phyloP scores from a whole-genome alignment of 306 rosid genomes.

The Acacia melanoxylon region DNA sequence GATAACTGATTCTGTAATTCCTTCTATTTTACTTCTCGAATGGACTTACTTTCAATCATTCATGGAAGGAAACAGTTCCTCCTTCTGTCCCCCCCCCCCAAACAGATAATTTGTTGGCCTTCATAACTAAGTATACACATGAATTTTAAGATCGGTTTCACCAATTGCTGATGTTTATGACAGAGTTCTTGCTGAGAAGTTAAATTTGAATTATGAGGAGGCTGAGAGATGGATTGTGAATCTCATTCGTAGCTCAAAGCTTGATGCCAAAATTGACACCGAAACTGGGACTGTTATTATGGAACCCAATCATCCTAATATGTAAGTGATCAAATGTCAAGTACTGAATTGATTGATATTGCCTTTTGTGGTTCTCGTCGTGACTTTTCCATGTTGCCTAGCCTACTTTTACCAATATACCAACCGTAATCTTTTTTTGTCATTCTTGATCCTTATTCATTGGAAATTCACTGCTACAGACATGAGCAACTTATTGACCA shows the following conservation, averaged over 20 bases:
- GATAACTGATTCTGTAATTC: background rate
- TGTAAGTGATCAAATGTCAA: conserved; percentile 54
- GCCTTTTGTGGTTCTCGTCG: background rate
- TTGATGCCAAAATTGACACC: conserved; percentile 82
- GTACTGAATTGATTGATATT: background rate
- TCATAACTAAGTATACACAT: background rate
- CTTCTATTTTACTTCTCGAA: background rate
- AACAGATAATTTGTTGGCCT: background rate
- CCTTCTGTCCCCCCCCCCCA: background rate
- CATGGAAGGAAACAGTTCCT: background rate
- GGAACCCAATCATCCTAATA: conserved; percentile 88
- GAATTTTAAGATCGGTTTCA: background rate
- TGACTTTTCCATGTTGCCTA: background rate
- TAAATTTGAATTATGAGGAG: conserved; percentile 86
- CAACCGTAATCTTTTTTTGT: background rate
- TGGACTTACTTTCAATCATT: background rate
- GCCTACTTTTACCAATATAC: background rate
- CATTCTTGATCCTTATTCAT: background rate
- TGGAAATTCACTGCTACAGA: conserved; percentile 41
- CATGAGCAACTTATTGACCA: conserved; percentile 90
- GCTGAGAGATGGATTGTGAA: conserved; percentile 95
- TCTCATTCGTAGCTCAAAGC: conserved; percentile 67
- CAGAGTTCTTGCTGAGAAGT: conserved; percentile 92
- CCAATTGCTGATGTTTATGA: conserved; percentile 22
- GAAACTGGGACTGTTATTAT: conserved; percentile 65